phyloP scores from a whole-genome alignment of 768 basidiomycete species.

The Suillus alpinus region DNA sequence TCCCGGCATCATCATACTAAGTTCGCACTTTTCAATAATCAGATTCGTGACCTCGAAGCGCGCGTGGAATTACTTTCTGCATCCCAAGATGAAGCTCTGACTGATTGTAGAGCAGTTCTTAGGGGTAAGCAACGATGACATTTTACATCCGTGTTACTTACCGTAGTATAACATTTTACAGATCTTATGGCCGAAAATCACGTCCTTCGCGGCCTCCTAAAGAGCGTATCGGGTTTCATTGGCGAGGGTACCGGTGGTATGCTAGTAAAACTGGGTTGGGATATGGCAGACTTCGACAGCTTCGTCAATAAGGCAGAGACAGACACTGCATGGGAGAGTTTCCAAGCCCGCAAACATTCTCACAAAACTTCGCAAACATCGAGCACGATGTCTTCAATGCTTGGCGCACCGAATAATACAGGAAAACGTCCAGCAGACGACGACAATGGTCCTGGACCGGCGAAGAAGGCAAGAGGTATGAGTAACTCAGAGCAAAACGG shows the following conservation, averaged over 20 bases:
- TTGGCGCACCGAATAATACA: constrained; percentile 21
- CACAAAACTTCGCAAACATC: constrained; percentile 30
- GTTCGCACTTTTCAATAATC: constrained; percentile 7
- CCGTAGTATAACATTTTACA: constrained; percentile 24
- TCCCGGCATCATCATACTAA: constrained; percentile 1
- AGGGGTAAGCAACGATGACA: constrained; percentile 47
- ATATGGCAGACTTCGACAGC: constrained; percentile 71
- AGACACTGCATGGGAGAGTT: constrained; percentile 91
- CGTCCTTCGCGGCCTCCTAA: constrained; percentile 74
- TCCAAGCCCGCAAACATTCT: constrained; percentile 60
- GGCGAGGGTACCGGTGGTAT: constrained; percentile 83
- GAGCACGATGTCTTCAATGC: constrained; percentile 28
- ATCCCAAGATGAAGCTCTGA: constrained; percentile 84
- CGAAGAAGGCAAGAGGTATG: constrained; percentile 51
- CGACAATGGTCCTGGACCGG: constrained; percentile 21
- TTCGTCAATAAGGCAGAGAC: constrained; percentile 87
- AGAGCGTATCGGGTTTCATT: constrained; percentile 75
- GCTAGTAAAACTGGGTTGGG: constrained; percentile 77
- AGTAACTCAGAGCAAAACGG: constrained; percentile 42
- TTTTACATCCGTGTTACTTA: not conserved
- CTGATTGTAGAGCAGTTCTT: constrained; percentile 78
- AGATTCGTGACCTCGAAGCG: constrained; percentile 96
- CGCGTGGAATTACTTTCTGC: constrained; percentile 93
- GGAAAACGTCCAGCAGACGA: constrained; percentile 32
- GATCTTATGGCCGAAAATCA: constrained; percentile 92